These are phyloP conservation scores for Microsporum canis DNA, from an alignment of 2,329 filamentous ascomycete species.

Conservation along the genomic window DNA sequence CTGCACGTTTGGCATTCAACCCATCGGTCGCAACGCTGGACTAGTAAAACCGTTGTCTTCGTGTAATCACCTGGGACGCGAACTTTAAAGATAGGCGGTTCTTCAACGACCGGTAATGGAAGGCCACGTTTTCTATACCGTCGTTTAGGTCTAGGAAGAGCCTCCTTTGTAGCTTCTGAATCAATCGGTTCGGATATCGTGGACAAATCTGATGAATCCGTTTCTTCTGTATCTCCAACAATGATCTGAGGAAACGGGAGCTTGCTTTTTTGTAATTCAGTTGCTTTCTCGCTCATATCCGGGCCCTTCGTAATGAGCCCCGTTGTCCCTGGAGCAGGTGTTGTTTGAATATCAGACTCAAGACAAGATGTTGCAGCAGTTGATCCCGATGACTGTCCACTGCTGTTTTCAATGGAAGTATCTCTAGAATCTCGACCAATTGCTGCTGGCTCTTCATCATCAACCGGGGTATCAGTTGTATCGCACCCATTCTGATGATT, in stretches of 20 bases:
- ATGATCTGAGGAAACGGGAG: background rate
- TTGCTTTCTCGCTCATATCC: background rate
- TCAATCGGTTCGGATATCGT: slow-evolving; percentile 23
- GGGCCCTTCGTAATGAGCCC: background rate
- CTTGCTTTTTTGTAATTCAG: background rate
- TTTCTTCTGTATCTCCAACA: slow-evolving; percentile 12
- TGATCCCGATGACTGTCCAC: slow-evolving; percentile 25
- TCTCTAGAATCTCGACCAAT: background rate
- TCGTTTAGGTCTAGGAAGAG: slow-evolving; percentile 15
- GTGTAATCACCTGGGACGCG: slow-evolving; percentile 70
- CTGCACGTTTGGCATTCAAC: slow-evolving; percentile 79
- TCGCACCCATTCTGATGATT: background rate
- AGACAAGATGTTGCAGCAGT: slow-evolving; percentile 29
- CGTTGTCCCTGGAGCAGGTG: background rate
- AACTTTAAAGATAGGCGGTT: slow-evolving; percentile 17
- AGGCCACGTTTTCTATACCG: slow-evolving; percentile 20
- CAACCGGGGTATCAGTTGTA: background rate
- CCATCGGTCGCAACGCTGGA: slow-evolving; percentile 68
- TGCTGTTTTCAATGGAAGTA: slow-evolving; percentile 20
- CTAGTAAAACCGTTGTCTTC: slow-evolving; percentile 63
- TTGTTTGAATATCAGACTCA: slow-evolving; percentile 13
- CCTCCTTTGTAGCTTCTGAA: slow-evolving; percentile 15
- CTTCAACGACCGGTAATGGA: slow-evolving; percentile 29
- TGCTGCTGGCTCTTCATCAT: background rate
- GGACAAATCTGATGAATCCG: slow-evolving; percentile 20